A percentile compares a stretch with the other conserved stretches of the same genome.
phyloP scores from a whole-genome alignment of 768 basidiomycete genomes.

The Dioszegia hungarica region DNA sequence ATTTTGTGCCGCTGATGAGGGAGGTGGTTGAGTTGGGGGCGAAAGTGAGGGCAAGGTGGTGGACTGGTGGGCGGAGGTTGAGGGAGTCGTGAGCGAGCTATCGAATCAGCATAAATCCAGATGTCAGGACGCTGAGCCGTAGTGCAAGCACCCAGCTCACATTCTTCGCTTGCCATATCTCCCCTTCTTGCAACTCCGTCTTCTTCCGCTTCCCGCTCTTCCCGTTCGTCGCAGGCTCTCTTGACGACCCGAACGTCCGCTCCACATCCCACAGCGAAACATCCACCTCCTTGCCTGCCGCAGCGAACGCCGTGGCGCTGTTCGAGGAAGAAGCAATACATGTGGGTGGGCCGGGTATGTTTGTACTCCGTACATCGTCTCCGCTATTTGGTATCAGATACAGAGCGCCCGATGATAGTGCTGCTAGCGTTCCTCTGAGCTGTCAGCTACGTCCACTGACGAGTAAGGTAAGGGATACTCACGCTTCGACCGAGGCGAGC shows the following conservation, averaged over 20 bases:
- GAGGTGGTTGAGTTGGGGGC: constrained; percentile 16
- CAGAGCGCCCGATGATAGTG: constrained; percentile 26
- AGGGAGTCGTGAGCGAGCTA: constrained; percentile 41
- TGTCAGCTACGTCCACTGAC: not conserved
- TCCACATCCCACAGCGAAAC: constrained; percentile 44
- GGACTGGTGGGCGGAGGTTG: constrained; percentile 37
- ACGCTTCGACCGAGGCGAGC: constrained; percentile 25
- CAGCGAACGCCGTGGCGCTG: constrained; percentile 22
- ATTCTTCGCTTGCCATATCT: constrained; percentile 48
- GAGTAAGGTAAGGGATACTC: not conserved
- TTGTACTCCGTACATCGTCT: constrained; percentile 1
- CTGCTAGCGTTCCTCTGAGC: constrained; percentile 26
- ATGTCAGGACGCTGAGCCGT: too few relatives aligned
- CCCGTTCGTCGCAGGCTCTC: constrained; percentile 12
- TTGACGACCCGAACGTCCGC: constrained; percentile 24
- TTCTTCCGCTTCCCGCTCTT: constrained; percentile 40
- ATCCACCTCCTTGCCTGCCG: constrained; percentile 47
- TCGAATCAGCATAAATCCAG: not conserved
- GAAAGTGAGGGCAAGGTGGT: constrained; percentile 40
- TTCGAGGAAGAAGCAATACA: constrained; percentile 21
- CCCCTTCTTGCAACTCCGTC: constrained; percentile 31
- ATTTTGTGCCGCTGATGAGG: constrained; percentile 44
- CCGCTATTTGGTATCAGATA: constrained; percentile 2
- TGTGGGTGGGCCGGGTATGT: constrained; percentile 20
- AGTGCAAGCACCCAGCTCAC: constrained; percentile 23